Percentiles rank a stretch among this genome's conserved stretches.
Conservation (phyloP, 768 basidiomycete genomes). For the Boletus vermiculosoides region DNA sequence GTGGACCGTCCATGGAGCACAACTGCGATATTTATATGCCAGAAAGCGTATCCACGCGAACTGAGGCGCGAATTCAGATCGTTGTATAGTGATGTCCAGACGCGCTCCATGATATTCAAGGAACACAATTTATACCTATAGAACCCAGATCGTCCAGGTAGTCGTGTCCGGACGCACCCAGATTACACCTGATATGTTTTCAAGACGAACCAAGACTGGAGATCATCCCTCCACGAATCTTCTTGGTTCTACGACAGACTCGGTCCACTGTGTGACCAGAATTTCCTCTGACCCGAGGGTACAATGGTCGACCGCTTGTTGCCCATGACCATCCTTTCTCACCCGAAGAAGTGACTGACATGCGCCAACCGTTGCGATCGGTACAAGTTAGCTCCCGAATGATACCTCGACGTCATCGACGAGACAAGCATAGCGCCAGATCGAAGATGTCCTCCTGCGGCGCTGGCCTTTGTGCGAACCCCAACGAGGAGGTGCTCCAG, state of each 20-base stretch:
- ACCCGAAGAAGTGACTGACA: too few species aligned
- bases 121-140: too few species aligned
- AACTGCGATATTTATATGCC: not conserved
- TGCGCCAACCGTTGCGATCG: not conserved
- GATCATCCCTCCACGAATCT: too few species aligned
- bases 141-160: not conserved
- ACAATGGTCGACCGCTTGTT: too few species aligned
- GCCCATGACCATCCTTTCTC: too few species aligned
- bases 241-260: too few species aligned
- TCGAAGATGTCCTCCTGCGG: not conserved
- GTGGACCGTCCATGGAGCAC: not conserved
- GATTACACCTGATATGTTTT: too few species aligned
- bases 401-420: not conserved
- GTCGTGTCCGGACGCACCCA: not conserved
- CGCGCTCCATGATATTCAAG: not conserved
- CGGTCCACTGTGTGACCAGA: too few species aligned
- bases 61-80: not conserved
- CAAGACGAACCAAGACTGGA: too few species aligned
- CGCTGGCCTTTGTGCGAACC: not conserved
- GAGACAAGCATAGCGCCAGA: not conserved
- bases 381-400: not conserved
- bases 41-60: too few species aligned
- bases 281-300: too few species aligned
- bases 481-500: not conserved
- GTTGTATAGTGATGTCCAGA: not conserved